Evolutionary conservation across 2,329 filamentous ascomycete species (phyloP), one percentile per base, ranked within the genome.

Genomic region (Scolecobasidium constrictum): DNA sequence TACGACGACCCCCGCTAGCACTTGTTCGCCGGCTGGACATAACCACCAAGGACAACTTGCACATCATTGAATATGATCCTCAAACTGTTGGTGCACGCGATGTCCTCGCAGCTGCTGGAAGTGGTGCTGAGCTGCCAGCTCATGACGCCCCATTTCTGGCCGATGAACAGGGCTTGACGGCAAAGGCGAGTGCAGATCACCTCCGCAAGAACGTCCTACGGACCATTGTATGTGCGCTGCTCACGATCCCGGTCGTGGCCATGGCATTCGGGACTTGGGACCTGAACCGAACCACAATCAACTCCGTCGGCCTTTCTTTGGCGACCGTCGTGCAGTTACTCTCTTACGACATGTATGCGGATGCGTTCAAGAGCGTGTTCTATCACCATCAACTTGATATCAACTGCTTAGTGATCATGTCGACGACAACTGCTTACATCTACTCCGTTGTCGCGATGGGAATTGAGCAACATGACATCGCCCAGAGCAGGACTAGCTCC

Each of bases 221-320:
- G 15, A 38, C 36, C 22, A 19, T 21, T 7, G 17, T 17, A 5
- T 40, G 20, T 17, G 38, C 38, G 9, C 6, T 40, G 5, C 20
- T 40, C 6, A 40, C 38, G 5, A 33, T 40, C 13, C 38, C 38
- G 5, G 38, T 40, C n/a, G 20, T 40, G 6, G 38, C 23, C 5
- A 5, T 40, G 9, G 38, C 7, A 11, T 40, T 28, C n/a, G 20
- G 20, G 7, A 17, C 7, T 9, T 33, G 5, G 5, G 38, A 9
- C 17, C 36, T 38, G 5, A 18, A 5, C n/a, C 36, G 36, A 19
- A 38, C 36, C 18, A 33, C 23, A 7, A 33, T 40, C 23, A 40
- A 28, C 22, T 5, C 20, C 19, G 23, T 40, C 20, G 26, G n/a
- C n/a, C n/a, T n/a, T n/a, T n/a, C n/a, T n/a, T n/a, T n/a, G n/a